These are phyloP conservation scores for Metschnikowia vanudenii DNA, from an alignment of 805 yeast genomes.

Conservation along the genomic window DNA sequence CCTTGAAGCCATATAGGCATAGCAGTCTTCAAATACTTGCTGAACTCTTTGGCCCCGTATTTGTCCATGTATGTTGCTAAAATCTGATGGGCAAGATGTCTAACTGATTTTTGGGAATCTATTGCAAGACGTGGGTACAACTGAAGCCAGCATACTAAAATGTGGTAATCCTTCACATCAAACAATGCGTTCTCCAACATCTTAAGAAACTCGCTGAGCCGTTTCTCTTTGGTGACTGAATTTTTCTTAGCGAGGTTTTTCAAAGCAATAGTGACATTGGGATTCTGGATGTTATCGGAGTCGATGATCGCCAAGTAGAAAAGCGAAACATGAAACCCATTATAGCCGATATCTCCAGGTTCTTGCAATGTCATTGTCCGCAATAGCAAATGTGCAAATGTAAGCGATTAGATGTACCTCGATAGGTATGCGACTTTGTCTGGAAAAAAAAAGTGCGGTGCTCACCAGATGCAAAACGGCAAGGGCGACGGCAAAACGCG, in stretches of 20 bases:
- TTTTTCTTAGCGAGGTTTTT: conserved; percentile 78
- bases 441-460: conserved; percentile 2
- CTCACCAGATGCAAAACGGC: background rate
- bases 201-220: conserved; percentile 50
- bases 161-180: conserved; percentile 45
- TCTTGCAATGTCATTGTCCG: conserved; percentile 8
- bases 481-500: background rate
- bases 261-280: conserved; percentile 62
- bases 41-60: conserved; percentile 54
- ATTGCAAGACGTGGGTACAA: conserved; percentile 75
- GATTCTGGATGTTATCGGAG: conserved; percentile 28
- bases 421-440: background rate
- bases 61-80: conserved; percentile 50
- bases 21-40: conserved; percentile 67
- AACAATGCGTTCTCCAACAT: conserved; percentile 34
- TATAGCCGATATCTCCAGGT: conserved; percentile 21
- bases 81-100: conserved; percentile 60
- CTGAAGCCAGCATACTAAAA: conserved; percentile 71
- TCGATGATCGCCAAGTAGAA: conserved; percentile 82
- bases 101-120: conserved; percentile 65
- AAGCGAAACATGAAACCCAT: conserved; percentile 38
- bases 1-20: conserved; percentile 77
- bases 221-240: conserved; percentile 80
- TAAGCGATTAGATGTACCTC: background rate
- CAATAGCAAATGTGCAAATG: conserved; percentile 5